phyloP scores from a whole-genome alignment of 495 filamentous ascomycete genomes.

The Cercophora samala region DNA sequence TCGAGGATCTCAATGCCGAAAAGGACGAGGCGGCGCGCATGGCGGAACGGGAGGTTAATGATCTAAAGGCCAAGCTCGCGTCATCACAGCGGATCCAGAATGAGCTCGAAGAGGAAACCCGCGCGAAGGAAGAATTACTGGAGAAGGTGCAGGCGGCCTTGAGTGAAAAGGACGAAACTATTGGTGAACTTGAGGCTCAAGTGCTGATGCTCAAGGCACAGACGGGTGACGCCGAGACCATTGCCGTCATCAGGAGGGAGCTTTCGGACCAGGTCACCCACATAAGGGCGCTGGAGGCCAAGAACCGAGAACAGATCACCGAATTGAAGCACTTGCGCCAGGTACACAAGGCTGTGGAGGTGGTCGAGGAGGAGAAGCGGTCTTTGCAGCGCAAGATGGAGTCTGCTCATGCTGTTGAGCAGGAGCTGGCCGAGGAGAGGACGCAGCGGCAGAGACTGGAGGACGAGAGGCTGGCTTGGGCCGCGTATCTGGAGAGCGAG shows the following conservation, averaged over 20 bases:
- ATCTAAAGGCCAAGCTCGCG: slow-evolving; percentile 66
- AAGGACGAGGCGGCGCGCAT: slow-evolving; percentile 68
- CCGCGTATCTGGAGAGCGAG: slow-evolving; percentile 74
- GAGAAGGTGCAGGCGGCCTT: slow-evolving; percentile 65
- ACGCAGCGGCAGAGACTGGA: slow-evolving; percentile 83
- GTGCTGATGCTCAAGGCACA: slow-evolving; percentile 77
- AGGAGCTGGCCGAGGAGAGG: slow-evolving; percentile 71
- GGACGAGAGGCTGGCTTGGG: slow-evolving; percentile 83
- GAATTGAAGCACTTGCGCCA: slow-evolving; percentile 80
- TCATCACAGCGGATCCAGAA: slow-evolving; percentile 65
- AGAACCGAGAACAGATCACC: slow-evolving; percentile 71
- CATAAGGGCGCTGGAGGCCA: slow-evolving; percentile 76
- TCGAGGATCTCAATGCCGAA: slow-evolving; percentile 69
- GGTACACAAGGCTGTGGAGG: slow-evolving; percentile 75
- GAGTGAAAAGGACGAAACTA: slow-evolving; percentile 61
- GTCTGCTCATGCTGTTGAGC: slow-evolving; percentile 67
- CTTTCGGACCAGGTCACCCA: slow-evolving; percentile 83
- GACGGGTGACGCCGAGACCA: slow-evolving; percentile 77
- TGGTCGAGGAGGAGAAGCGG: slow-evolving; percentile 95
- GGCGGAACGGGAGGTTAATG: slow-evolving; percentile 63
- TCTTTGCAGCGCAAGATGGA: slow-evolving; percentile 73
- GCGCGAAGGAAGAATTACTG: slow-evolving; percentile 58
- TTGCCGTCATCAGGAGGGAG: slow-evolving; percentile 78
- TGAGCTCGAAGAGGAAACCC: slow-evolving; percentile 67
- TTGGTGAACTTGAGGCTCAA: slow-evolving; percentile 74